Base-by-base conservation (phyloP, 2,329 filamentous ascomycete genomes). In the Colletotrichum magnum region DNA sequence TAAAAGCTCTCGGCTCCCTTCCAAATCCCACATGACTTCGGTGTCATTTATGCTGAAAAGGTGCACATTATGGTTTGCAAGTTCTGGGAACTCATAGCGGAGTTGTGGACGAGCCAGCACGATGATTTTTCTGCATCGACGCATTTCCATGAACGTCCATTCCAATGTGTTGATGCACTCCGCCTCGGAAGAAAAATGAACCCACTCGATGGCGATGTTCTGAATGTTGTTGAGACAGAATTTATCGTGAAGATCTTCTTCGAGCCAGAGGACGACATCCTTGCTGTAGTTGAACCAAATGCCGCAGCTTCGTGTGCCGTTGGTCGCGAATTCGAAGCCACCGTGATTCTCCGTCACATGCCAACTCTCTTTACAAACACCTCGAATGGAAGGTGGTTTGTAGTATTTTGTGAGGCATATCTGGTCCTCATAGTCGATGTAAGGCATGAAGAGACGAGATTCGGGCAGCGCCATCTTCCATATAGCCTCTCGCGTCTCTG, bases 381-480 rank as follows among this genome's bases (percentile, higher is more conserved):
- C 6, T 39, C 58, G 41, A 1, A 62, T 9, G 1, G 15, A n/a
- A 1, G 57, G 57, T 28, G 64, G 16, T 1, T 41, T 28, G 39
- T 24, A 21, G 6, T n/a, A 5, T n/a, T 32, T 15, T 1, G 3
- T 43, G 6, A 43, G 16, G 2, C 5, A 5, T 5, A 6, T 1
- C 16, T 43, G 13, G 12, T 13, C 6, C 13, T 13, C 1, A 16
- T 13, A 12, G 41, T 43, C 41, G 3, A 16, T 3, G 41, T 15
- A 15, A 6, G 39, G n/a, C 71, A 85, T 81, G 13, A 70, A 59
- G 1, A 68, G 7, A 2, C 68, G 58, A 5, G 5, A 0, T 2
- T 45, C 26, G 2, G 68, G 58, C 2, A 70, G n/a, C 5, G 59
- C 16, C 52, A 63, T 43, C 43, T 64, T 45, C 68, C 58, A 70